These are phyloP conservation scores for Fusarium oxysporum DNA, from an alignment of 2,329 filamentous ascomycete genomes.

Conservation along the genomic window DNA sequence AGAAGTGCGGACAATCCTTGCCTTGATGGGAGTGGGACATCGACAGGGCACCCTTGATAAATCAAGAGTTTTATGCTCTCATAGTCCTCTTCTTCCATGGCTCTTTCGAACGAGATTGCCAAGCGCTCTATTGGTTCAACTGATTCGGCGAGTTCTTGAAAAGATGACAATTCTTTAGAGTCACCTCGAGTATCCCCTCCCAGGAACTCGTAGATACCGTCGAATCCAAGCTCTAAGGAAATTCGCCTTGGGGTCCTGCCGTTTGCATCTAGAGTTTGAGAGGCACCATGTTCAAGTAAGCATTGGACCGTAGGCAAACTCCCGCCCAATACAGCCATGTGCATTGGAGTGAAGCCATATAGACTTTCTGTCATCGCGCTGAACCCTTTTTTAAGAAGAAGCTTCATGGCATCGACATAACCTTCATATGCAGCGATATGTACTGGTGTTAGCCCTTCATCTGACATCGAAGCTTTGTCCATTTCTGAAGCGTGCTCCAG, in stretches of 20 bases:
- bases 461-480: background rate
- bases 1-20: background rate
- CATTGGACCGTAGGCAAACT: background rate
- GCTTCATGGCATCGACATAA: fast-evolving
- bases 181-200: background rate
- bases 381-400: background rate
- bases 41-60: background rate
- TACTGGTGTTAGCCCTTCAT: background rate
- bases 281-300: background rate
- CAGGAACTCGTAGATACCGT: background rate
- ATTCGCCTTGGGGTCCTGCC: background rate
- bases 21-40: background rate
- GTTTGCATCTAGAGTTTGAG: background rate
- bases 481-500: background rate
- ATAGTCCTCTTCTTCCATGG: background rate
- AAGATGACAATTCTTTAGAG: fast-evolving
- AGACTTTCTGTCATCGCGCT: background rate
- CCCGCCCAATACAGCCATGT: background rate
- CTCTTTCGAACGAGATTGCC: background rate
- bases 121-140: background rate
- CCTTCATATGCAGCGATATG: background rate
- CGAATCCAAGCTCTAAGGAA: background rate
- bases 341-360: background rate
- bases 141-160: background rate
- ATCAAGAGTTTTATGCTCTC: constrained; percentile 43